Conservation (phyloP, 2,329 filamentous ascomycete genomes). For the Xylariales sp. region DNA sequence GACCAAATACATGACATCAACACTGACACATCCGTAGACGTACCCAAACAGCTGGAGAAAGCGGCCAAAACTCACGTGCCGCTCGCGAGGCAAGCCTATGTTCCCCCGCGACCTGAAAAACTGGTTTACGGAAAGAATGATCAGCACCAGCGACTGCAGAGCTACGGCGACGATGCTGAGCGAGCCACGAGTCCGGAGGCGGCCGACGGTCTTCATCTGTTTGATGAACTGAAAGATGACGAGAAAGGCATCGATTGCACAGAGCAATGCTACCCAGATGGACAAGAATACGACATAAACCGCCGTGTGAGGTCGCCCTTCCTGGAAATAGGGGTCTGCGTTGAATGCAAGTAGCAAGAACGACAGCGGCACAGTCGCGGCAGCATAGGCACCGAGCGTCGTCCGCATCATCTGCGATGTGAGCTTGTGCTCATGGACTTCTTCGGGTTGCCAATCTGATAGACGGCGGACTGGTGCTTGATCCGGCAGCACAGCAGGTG, state of each 20-base stretch:
- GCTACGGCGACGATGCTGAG: constrained; percentile 11
- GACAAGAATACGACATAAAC: constrained; percentile 7
- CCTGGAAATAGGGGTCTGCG: constrained; percentile 3
- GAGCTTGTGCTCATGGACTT: constrained; percentile 11
- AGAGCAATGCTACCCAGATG: constrained; percentile 9
- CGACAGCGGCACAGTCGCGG: constrained; percentile 7
- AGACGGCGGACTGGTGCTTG: constrained; percentile 9
- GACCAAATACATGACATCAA: constrained; percentile 13
- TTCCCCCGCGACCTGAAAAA: constrained; percentile 10
- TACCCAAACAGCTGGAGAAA: constrained; percentile 10
- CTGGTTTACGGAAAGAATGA: constrained; percentile 9
- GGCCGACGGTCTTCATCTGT: constrained; percentile 13
- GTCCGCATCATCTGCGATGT: constrained; percentile 8
- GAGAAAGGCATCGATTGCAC: constrained; percentile 10
- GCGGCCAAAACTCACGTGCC: constrained; percentile 3
- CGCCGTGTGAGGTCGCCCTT: not conserved
- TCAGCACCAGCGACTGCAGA: constrained; percentile 7
- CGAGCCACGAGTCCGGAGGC: constrained; percentile 9
- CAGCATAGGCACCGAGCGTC: constrained; percentile 5
- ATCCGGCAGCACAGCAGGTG: constrained; percentile 7
- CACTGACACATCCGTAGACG: constrained; percentile 11
- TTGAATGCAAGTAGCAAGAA: constrained; percentile 7
- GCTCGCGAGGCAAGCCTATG: constrained; percentile 6
- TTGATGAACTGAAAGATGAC: constrained; percentile 13
- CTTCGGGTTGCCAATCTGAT: constrained; percentile 11